These are phyloP conservation scores for Trichoderma endophyticum DNA, from an alignment of 2,329 filamentous ascomycete genomes.

Conservation along the genomic window DNA sequence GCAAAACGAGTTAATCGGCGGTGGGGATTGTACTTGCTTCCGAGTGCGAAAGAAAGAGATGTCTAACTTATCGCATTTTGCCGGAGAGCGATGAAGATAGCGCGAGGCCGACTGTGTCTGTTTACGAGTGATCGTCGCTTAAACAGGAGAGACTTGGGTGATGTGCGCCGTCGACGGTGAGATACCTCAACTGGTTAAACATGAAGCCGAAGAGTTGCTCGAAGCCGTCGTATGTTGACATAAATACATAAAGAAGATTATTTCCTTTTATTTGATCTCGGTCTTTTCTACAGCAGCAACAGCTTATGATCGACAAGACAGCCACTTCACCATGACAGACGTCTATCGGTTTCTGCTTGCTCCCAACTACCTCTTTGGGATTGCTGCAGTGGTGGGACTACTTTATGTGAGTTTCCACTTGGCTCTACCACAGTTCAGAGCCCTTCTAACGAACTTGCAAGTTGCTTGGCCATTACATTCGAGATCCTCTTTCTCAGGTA, in stretches of 20 bases:
- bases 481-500: neutral
- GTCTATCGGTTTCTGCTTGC: neutral
- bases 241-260: neutral
- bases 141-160: neutral
- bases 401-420: neutral
- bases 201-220: neutral
- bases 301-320: neutral
- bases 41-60: neutral
- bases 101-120: neutral
- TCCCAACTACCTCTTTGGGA: neutral
- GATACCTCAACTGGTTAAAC: neutral
- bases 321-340: neutral
- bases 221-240: too few relatives aligned
- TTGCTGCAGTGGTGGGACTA: neutral
- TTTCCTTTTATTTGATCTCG: neutral
- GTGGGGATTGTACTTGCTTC: neutral
- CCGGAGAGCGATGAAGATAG: neutral
- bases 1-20: neutral
- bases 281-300: rapidly evolving
- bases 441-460: neutral
- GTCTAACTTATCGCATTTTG: neutral
- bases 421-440: too few relatives aligned
- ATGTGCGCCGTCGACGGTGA: neutral
- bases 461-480: neutral
- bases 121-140: neutral